Base-by-base conservation (phyloP, 495 filamentous ascomycete genomes). In the Daldinia childiae region DNA sequence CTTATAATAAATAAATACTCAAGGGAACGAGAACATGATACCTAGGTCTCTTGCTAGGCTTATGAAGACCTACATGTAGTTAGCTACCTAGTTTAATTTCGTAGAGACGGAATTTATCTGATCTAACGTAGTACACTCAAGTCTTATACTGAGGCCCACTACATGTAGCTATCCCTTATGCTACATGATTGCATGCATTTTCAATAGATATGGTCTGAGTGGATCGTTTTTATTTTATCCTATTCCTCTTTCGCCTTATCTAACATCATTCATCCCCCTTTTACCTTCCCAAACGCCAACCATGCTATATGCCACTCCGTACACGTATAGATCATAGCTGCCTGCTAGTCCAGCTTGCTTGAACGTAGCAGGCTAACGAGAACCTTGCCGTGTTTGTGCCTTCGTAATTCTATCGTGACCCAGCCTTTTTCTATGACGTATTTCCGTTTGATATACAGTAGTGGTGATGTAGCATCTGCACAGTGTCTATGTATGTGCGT, bases 401-500 rank as follows among this genome's bases (percentile, higher is more conserved):
- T 34, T 32, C 3, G 32, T 39, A 39, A 48, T 62, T 62, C 51
- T 62, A 51, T 52, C 52, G 11, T 15, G 36, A 41, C 52, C 51
- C 32, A 39, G 45, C 59, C 50, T 30, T 54, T 30, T 54, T 54
- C 14, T 57, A 24, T 36, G 19, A 39, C 50, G 52, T 57, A 29
- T 32, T 69, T 57, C 26, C 19, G 8, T 63, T 58, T 69, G 52
- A n/a, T 69, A 55, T 64, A 64, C 65, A 62, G 52, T 57, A 68
- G 48, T 60, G n/a, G 51, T 27, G 50, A 57, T 39, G 38, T 57
- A 26, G n/a, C 19, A 2, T 24, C 8, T 48, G 43, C 43, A 24
- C 19, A 19, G 24, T 48, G 43, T 45, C 27, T 32, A 15, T 27
- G 55, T 26, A 17, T 36, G 45, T 34, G 26, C 29, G 17, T 48